Conservation (phyloP, 306 rosid genomes). For the Rosa multiflora region DNA sequence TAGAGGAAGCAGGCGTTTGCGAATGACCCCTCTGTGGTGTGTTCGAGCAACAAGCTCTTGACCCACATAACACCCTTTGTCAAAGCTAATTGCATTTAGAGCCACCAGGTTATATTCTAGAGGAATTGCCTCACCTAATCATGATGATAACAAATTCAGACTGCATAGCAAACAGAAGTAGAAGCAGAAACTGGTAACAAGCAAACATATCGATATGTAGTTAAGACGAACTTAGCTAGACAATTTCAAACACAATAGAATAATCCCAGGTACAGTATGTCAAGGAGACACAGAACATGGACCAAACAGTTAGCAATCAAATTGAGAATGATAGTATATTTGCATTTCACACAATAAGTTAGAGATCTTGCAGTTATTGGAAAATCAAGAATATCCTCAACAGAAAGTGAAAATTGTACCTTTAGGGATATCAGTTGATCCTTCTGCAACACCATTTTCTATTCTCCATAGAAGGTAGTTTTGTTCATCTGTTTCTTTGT, state of each 20-base stretch:
- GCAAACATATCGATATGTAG: background rate
- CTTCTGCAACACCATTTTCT: constrained; percentile 86
- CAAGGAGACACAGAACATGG: background rate
- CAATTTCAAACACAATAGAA: background rate
- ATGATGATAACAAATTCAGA: constrained; percentile 11
- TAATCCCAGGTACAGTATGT: background rate
- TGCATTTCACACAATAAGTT: background rate
- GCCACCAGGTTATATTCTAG: constrained; percentile 89
- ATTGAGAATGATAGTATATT: background rate
- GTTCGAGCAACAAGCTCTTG: constrained; percentile 91
- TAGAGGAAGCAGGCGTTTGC: constrained; percentile 73
- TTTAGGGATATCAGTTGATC: constrained; percentile 82
- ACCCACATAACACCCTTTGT: constrained; percentile 94
- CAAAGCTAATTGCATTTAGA: constrained; percentile 88
- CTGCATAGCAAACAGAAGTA: background rate
- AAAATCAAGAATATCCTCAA: background rate
- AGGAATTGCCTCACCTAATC: constrained; percentile 81
- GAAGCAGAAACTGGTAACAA: background rate
- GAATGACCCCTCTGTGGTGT: constrained; percentile 83
- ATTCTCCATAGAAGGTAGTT: constrained; percentile 76
- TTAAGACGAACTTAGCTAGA: background rate
- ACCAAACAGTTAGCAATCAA: background rate
- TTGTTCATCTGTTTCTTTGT: constrained; percentile 75
- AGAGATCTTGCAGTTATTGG: background rate
- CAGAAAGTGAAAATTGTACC: constrained; percentile 40